Percentiles rank a stretch among this genome's conserved stretches.
Evolutionary conservation across 2,329 filamentous ascomycete species (phyloP).

Genomic region (Mollisia scopiformis): DNA sequence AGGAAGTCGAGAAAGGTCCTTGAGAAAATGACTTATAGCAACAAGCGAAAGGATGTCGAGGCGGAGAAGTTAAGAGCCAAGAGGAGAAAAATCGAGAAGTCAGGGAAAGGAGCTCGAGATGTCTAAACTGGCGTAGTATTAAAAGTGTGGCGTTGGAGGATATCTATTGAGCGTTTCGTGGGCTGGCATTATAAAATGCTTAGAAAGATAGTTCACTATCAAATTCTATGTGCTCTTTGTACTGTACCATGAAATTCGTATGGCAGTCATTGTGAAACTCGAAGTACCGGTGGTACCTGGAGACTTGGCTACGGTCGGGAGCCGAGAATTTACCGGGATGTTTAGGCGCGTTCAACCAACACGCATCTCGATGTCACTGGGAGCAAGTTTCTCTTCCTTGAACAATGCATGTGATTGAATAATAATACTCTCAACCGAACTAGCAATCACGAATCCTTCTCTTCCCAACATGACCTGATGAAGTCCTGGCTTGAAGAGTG

Average conservation of each 20-base stretch:
- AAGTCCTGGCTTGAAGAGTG: slow-evolving; percentile 12
- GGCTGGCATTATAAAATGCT: background rate
- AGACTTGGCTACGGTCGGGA: too few relatives aligned
- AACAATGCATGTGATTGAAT: slow-evolving; percentile 11
- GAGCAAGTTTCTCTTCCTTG: slow-evolving; percentile 3
- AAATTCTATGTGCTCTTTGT: background rate
- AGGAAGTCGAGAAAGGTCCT: slow-evolving; percentile 97
- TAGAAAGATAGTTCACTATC: background rate
- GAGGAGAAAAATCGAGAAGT: slow-evolving; percentile 83
- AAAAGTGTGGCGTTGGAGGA: slow-evolving; percentile 20
- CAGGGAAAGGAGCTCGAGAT: slow-evolving; percentile 28
- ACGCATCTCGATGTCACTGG: background rate
- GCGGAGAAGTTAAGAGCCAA: slow-evolving; percentile 86
- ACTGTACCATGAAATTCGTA: background rate
- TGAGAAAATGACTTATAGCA: slow-evolving; percentile 96
- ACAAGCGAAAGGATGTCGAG: slow-evolving; percentile 90
- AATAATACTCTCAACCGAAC: background rate
- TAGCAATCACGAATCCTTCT: too few relatives aligned
- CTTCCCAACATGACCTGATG: slow-evolving; percentile 17
- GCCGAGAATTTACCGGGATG: background rate
- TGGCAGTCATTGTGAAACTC: background rate
- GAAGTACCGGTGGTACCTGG: too few relatives aligned
- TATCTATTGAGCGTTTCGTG: slow-evolving; percentile 5
- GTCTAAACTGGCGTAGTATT: slow-evolving; percentile 1
- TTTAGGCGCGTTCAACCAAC: background rate